Percentiles rank a stretch among this genome's conserved stretches.
Evolutionary conservation across 2,329 filamentous ascomycete species (phyloP).

Genomic region (Penicillium sp.): DNA sequence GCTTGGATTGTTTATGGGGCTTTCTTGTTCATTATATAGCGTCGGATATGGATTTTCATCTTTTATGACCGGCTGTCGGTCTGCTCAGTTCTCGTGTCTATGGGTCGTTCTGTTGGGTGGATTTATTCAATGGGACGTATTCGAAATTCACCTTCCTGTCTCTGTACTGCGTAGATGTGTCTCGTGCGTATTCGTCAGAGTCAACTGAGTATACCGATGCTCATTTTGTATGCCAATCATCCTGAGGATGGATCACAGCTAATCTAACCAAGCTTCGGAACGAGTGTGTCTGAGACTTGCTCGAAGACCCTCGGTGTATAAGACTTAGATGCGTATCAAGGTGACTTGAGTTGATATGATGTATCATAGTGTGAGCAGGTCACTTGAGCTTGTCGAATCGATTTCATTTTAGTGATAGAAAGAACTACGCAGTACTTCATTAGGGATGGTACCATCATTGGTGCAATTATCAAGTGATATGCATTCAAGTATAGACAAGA

Average conservation of each 20-base stretch:
- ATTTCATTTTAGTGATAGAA: no score
- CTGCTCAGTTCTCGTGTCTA: neutral
- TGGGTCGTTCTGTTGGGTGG: neutral
- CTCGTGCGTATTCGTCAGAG: no score
- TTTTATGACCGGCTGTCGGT: neutral
- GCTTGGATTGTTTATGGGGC: neutral
- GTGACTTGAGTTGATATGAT: no score
- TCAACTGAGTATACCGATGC: neutral
- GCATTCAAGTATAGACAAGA: slow-evolving; percentile 6
- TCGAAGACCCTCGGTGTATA: no score
- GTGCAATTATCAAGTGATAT: neutral
- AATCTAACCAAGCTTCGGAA: no score
- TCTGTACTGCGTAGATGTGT: neutral
- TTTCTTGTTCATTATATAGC: slow-evolving; percentile 8
- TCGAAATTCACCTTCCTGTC: neutral
- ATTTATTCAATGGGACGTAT: neutral
- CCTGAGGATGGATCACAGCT: no score
- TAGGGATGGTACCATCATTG: neutral
- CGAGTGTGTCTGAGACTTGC: no score
- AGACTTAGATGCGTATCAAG: no score
- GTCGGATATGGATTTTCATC: slow-evolving; percentile 8
- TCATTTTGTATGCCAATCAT: no score
- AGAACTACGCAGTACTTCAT: neutral
- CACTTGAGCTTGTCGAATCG: no score
- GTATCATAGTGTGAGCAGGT: no score